Percentiles rank a stretch among this genome's conserved stretches.
phyloP scores from a whole-genome alignment of 176 grass and related monocot genomes.

The Elymus sibiricus region DNA sequence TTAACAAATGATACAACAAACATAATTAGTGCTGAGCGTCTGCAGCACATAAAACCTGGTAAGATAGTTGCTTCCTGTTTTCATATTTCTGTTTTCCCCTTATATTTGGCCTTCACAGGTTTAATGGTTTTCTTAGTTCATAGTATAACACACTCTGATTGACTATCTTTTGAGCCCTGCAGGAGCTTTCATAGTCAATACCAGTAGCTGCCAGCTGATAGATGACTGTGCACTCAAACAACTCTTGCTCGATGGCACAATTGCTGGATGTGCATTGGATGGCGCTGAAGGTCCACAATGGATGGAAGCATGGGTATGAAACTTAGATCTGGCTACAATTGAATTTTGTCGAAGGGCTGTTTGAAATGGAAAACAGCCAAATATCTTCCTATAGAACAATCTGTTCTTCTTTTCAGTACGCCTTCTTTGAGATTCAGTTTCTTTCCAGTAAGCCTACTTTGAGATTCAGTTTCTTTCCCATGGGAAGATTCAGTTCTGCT shows the following conservation, averaged over 20 bases:
- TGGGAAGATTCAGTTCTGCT: not conserved
- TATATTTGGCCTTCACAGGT: not conserved
- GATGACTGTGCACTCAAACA: constrained; percentile 94
- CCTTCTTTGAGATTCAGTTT: not conserved
- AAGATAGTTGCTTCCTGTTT: constrained; percentile 12
- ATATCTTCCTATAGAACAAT: not conserved
- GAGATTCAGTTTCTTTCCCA: not conserved
- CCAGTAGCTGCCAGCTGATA: constrained; percentile 86
- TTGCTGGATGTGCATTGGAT: constrained; percentile 93
- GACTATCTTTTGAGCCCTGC: constrained; percentile 25
- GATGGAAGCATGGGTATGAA: constrained; percentile 98
- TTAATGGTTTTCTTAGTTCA: not conserved
- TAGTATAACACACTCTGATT: not conserved
- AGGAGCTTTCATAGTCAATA: constrained; percentile 97
- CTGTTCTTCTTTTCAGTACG: not conserved
- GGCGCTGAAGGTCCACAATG: constrained; percentile 93
- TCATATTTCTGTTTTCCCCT: not conserved
- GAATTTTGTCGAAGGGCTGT: constrained; percentile 6
- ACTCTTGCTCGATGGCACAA: constrained; percentile 85
- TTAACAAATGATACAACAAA: constrained; percentile 82
- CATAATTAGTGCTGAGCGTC: constrained; percentile 71
- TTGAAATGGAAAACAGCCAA: not conserved
- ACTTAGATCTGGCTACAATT: constrained; percentile 33
- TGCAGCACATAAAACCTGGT: constrained; percentile 95
- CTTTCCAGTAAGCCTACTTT: not conserved